phyloP scores from a whole-genome alignment of 2,329 filamentous ascomycete genomes.

The Calonectria honghensis region DNA sequence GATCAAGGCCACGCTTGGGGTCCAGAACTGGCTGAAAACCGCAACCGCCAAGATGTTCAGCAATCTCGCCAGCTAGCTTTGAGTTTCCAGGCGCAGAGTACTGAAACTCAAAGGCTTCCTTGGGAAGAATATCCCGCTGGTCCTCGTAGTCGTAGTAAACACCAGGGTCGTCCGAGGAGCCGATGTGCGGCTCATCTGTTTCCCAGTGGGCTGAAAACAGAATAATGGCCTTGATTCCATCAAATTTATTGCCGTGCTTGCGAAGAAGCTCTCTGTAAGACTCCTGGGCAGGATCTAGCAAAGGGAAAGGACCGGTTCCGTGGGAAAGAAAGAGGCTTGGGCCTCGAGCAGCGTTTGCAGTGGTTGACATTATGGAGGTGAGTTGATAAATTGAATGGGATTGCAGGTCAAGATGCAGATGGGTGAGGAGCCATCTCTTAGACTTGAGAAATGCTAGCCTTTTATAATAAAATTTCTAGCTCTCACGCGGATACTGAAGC shows the following conservation, averaged over 20 bases:
- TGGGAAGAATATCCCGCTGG: background rate
- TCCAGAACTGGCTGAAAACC: conserved; percentile 6
- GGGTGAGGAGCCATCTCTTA: background rate
- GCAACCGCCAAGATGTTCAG: background rate
- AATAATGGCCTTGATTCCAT: background rate
- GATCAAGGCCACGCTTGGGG: background rate
- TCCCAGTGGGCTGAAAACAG: conserved; percentile 8
- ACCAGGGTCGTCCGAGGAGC: conserved; percentile 5
- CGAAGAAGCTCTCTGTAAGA: background rate
- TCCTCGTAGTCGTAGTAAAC: conserved; percentile 23
- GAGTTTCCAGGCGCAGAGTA: background rate
- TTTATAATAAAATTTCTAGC: conserved; percentile 3
- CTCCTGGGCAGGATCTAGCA: background rate
- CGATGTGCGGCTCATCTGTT: background rate
- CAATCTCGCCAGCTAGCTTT: conserved; percentile 7
- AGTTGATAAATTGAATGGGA: background rate
- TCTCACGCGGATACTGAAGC: background rate
- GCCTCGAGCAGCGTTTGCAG: background rate
- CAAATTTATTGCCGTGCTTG: background rate
- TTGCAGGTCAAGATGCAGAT: too few relatives aligned
- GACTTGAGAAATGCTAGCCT: background rate
- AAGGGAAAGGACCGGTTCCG: background rate
- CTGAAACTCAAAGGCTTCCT: conserved; percentile 10
- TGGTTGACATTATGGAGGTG: background rate
- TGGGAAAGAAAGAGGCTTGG: conserved; percentile 10